Conservation (phyloP, 2,329 filamentous ascomycete genomes). For the Lasiodiplodia sp. region DNA sequence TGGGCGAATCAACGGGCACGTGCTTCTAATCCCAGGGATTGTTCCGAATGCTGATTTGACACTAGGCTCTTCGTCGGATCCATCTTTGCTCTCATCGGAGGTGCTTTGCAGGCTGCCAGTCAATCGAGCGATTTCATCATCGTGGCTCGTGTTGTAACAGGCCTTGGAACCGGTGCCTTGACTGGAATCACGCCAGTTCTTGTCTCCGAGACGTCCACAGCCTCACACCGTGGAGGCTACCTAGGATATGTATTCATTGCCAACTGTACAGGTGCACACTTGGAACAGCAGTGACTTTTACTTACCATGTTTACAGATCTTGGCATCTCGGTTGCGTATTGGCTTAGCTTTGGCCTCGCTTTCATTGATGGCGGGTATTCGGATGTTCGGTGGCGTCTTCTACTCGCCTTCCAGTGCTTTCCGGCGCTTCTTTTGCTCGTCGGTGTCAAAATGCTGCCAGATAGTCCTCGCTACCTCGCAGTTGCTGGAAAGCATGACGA, state of each 20-base stretch:
- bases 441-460: constrained; percentile 53
- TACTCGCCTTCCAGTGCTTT: constrained; percentile 50
- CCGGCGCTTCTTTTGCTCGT: constrained; percentile 51
- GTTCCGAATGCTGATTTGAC: not conserved
- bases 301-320: constrained; percentile 40
- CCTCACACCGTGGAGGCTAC: constrained; percentile 28
- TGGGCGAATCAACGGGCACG: constrained; percentile 61
- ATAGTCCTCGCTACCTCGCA: constrained; percentile 51
- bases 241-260: constrained; percentile 52
- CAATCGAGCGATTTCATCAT: constrained; percentile 58
- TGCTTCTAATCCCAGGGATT: too few relatives aligned
- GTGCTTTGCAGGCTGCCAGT: constrained; percentile 55
- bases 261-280: constrained; percentile 46
- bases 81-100: constrained; percentile 58
- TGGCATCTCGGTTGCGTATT: constrained; percentile 50
- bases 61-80: constrained; percentile 53
- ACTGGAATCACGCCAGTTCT: constrained; percentile 32
- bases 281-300: not conserved
- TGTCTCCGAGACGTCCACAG: constrained; percentile 28
- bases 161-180: constrained; percentile 58
- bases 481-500: constrained; percentile 40
- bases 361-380: constrained; percentile 37
- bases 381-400: constrained; percentile 37
- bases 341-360: constrained; percentile 36
- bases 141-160: constrained; percentile 58